Evolutionary conservation across 768 basidiomycete genomes (phyloP).

Genomic region (Russula dissimulans): DNA sequence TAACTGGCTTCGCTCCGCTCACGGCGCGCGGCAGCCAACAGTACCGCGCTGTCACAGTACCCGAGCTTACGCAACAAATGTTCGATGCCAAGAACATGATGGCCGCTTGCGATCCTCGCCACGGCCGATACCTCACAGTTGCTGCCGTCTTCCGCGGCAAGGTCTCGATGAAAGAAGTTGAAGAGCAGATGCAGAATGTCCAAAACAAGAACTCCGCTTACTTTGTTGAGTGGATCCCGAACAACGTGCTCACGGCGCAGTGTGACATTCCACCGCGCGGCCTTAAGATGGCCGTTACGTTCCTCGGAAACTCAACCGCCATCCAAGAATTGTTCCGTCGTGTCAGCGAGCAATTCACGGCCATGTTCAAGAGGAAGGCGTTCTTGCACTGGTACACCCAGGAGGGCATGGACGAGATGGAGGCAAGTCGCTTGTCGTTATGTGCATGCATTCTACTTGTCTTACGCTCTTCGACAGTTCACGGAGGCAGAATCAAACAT

Average conservation of each 20-base stretch:
- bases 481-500: conserved; percentile 99
- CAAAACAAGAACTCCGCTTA: conserved; percentile 97
- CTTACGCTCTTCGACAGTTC: conserved; percentile 40
- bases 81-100: conserved; percentile 99
- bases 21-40: conserved; percentile 91
- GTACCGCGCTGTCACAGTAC: conserved; percentile 94
- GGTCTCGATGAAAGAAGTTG: conserved; percentile 99
- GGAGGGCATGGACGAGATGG: conserved; percentile 99
- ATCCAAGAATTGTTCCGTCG: conserved; percentile 99
- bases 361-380: conserved; percentile 99
- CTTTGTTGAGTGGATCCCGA: conserved; percentile 99
- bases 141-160: conserved; percentile 98
- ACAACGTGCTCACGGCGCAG: conserved; percentile 96
- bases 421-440: conserved; percentile 34
- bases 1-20: conserved; percentile 92
- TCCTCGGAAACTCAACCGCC: conserved; percentile 94
- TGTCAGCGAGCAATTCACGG: conserved; percentile 95
- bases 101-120: conserved; percentile 94
- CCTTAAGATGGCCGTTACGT: conserved; percentile 94
- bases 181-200: conserved; percentile 97
- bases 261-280: conserved; percentile 97
- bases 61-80: conserved; percentile 98
- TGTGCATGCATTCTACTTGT: not conserved
- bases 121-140: conserved; percentile 95
- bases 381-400: conserved; percentile 99